These are phyloP conservation scores for Talaromyces liani DNA, from an alignment of 495 filamentous ascomycete genomes.

Conservation along the genomic window DNA sequence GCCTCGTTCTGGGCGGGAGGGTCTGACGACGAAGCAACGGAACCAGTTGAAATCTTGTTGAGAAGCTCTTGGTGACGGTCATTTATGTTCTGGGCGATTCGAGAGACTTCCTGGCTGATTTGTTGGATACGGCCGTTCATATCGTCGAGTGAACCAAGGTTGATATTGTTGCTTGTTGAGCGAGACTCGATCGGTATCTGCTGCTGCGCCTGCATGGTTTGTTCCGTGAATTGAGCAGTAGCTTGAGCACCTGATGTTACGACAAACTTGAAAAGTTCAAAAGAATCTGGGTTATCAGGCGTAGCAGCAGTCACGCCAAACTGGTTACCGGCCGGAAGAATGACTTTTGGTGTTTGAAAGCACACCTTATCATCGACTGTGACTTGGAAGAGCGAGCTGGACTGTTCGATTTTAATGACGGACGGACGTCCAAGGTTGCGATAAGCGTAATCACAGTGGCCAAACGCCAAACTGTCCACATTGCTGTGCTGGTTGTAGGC, in stretches of 20 bases:
- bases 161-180: conserved; percentile 21
- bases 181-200: conserved; percentile 19
- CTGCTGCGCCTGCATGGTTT: conserved; percentile 27
- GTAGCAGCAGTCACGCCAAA: conserved; percentile 85
- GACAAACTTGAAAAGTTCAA: conserved; percentile 84
- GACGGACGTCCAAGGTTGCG: conserved; percentile 83
- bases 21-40: not conserved
- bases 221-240: conserved; percentile 12
- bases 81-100: conserved; percentile 28
- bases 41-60: conserved; percentile 11
- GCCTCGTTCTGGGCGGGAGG: conserved; percentile 37
- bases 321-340: conserved; percentile 70
- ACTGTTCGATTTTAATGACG: conserved; percentile 64
- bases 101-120: conserved; percentile 63
- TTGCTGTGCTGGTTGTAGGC: conserved; percentile 73
- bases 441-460: conserved; percentile 85
- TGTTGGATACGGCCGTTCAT: conserved; percentile 73
- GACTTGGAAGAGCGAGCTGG: conserved; percentile 57
- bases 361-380: conserved; percentile 75
- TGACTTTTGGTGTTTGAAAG: conserved; percentile 71
- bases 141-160: conserved; percentile 40
- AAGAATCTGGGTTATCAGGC: conserved; percentile 86
- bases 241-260: conserved; percentile 41
- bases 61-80: conserved; percentile 52
- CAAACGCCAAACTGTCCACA: conserved; percentile 84